Evolutionary conservation across 202 grass and related monocot genomes (phyloP).

Genomic region (Zizania palustris): DNA sequence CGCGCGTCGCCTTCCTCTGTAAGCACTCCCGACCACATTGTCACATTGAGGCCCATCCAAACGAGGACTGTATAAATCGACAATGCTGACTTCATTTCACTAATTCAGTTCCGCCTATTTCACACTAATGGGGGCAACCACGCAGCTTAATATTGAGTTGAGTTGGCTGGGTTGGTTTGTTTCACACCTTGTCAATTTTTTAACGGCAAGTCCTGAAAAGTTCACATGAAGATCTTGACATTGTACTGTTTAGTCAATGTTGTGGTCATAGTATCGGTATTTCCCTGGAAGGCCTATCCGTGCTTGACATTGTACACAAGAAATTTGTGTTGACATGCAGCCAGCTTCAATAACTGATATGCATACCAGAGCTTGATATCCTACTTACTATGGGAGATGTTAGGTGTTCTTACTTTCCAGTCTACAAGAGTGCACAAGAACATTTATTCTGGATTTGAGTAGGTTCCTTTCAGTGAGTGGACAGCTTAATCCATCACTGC

Average conservation of each 20-base stretch:
- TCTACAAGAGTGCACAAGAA: background rate
- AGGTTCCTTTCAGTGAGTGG: slow-evolving; percentile 14
- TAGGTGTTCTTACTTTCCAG: background rate
- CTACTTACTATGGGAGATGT: background rate
- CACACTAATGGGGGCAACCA: background rate
- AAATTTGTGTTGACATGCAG: slow-evolving; percentile 3
- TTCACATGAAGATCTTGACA: background rate
- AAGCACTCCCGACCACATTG: background rate
- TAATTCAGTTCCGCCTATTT: background rate
- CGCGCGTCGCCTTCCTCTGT: slow-evolving; percentile 58
- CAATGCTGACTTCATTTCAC: background rate
- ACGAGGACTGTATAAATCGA: background rate
- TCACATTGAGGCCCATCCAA: background rate
- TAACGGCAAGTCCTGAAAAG: background rate
- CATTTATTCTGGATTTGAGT: slow-evolving; percentile 29
- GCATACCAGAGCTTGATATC: background rate
- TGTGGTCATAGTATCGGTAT: background rate
- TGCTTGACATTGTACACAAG: background rate
- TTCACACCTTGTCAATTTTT: background rate
- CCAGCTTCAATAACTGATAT: background rate
- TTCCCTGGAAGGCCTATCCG: background rate
- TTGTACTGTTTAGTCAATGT: background rate
- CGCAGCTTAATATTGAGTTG: background rate
- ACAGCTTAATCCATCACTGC: background rate
- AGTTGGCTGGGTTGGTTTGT: background rate